Evolutionary conservation across 2,329 filamentous ascomycete genomes (phyloP).

Genomic region (Coniochaeta sp.): DNA sequence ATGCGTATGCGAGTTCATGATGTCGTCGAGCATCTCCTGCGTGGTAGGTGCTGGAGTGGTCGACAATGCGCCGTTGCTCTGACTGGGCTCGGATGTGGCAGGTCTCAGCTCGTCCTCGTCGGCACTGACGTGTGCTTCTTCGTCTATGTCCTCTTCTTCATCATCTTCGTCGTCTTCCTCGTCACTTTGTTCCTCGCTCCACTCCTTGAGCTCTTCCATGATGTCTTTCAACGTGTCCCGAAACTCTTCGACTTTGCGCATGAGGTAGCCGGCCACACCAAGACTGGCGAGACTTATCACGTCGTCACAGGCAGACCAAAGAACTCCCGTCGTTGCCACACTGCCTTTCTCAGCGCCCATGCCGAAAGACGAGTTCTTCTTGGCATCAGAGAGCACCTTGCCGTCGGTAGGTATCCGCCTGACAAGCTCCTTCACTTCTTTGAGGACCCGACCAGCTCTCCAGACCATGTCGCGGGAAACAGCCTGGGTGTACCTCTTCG

Average conservation of each 20-base stretch:
- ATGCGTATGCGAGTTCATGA: conserved; percentile 55
- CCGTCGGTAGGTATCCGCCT: conserved; percentile 53
- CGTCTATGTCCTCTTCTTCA: conserved; percentile 3
- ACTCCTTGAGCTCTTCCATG: conserved; percentile 79
- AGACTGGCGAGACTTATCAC: conserved; percentile 55
- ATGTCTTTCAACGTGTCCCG: conserved; percentile 73
- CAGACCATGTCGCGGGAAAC: conserved; percentile 58
- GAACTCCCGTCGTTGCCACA: conserved; percentile 61
- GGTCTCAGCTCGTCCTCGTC: conserved; percentile 12
- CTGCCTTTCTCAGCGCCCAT: conserved; percentile 37
- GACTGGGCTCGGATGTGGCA: neutral
- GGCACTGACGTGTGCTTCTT: conserved; percentile 21
- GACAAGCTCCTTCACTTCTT: conserved; percentile 55
- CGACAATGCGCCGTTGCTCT: neutral
- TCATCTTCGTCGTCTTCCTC: conserved; percentile 50
- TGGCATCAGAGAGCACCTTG: conserved; percentile 37
- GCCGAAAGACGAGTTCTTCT: conserved; percentile 34
- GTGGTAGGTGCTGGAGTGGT: conserved; percentile 14
- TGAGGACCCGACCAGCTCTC: conserved; percentile 51
- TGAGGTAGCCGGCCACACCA: conserved; percentile 64
- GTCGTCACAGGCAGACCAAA: conserved; percentile 80
- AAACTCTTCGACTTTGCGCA: conserved; percentile 66
- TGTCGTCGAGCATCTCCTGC: conserved; percentile 57
- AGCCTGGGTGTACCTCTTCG: conserved; percentile 52
- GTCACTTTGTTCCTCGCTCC: conserved; percentile 66